A percentile compares a stretch with the other conserved stretches of the same genome.
phyloP scores from a whole-genome alignment of 2,329 filamentous ascomycete genomes.

The Fusarium mundagurra region DNA sequence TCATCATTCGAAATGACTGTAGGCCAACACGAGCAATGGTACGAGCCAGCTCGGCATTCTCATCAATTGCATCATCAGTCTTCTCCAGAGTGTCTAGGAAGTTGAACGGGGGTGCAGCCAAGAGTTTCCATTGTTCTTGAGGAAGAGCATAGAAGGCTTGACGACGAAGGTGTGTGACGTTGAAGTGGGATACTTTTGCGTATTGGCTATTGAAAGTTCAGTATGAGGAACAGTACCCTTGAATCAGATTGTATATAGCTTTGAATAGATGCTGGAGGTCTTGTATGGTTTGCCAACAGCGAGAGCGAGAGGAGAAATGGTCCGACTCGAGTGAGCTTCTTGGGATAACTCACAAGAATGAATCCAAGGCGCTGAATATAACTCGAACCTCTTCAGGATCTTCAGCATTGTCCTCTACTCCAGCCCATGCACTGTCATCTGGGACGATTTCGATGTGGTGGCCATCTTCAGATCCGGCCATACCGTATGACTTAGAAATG shows the following conservation, averaged over 20 bases:
- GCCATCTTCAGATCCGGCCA: slow-evolving; percentile 35
- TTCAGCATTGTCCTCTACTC: slow-evolving; percentile 70
- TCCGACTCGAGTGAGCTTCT: not conserved
- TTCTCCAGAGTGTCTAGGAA: slow-evolving; percentile 80
- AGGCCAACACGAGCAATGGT: slow-evolving; percentile 78
- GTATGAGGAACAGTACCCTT: not conserved
- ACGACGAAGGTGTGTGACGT: slow-evolving; percentile 88
- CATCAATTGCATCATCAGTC: slow-evolving; percentile 88
- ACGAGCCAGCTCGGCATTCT: slow-evolving; percentile 84
- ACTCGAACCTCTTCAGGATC: slow-evolving; percentile 85
- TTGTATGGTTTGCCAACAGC: not conserved
- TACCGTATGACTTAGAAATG: slow-evolving; percentile 16
- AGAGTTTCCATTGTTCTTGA: slow-evolving; percentile 81
- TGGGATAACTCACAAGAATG: slow-evolving; percentile 64
- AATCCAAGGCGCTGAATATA: slow-evolving; percentile 85
- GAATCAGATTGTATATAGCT: fast-evolving
- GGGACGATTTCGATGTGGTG: slow-evolving; percentile 33
- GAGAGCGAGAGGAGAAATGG: not conserved
- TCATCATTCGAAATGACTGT: slow-evolving; percentile 69
- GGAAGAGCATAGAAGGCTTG: slow-evolving; percentile 95
- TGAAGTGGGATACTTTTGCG: slow-evolving; percentile 84
- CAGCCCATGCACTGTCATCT: slow-evolving; percentile 63
- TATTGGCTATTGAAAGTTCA: slow-evolving; percentile 72
- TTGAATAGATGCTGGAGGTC: not conserved
- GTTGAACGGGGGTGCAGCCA: slow-evolving; percentile 83